Evolutionary conservation across 345 rosid species (phyloP).

Genomic region (Heritiera littoralis): DNA sequence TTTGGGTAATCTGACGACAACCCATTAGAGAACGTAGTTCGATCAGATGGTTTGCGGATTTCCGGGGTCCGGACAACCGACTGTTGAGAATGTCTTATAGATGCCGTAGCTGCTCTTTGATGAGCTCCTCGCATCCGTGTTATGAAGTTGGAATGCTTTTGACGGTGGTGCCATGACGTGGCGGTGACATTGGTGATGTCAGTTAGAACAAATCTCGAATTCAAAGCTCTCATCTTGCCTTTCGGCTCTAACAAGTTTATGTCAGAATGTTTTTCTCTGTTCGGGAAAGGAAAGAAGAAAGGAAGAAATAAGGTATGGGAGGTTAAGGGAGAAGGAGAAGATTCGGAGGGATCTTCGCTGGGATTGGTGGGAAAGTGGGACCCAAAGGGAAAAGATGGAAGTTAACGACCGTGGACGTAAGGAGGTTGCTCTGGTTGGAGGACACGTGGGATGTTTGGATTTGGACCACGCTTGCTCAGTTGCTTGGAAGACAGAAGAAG

Average conservation of each 20-base stretch:
- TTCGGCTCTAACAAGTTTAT: neutral
- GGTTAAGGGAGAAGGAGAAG: slow-evolving; percentile 45
- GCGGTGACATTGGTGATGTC: slow-evolving; percentile 9
- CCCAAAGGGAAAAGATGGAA: slow-evolving; percentile 23
- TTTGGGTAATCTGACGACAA: slow-evolving; percentile 36
- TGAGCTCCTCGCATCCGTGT: neutral
- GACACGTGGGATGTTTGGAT: slow-evolving; percentile 30
- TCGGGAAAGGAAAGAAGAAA: neutral
- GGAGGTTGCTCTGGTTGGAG: neutral
- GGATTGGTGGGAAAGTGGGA: slow-evolving; percentile 50
- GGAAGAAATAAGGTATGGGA: slow-evolving; percentile 18
- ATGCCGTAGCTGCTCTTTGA: neutral
- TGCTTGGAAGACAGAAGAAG: neutral
- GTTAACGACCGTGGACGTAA: slow-evolving; percentile 34
- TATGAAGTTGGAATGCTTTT: neutral
- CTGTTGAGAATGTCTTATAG: slow-evolving; percentile 39
- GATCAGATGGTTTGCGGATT: slow-evolving; percentile 56
- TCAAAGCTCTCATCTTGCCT: slow-evolving; percentile 51
- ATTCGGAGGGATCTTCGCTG: slow-evolving; percentile 73
- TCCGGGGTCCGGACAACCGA: slow-evolving; percentile 46
- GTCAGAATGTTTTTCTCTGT: neutral
- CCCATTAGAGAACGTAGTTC: slow-evolving; percentile 43
- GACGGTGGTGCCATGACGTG: slow-evolving; percentile 4
- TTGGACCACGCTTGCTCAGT: slow-evolving; percentile 22
- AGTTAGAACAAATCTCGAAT: slow-evolving; percentile 9